A percentile compares a stretch with the other conserved stretches of the same genome.
These are phyloP conservation scores for Gilbertella persicaria DNA, from an alignment of 371 early-diverging fungal species.

Conservation along the genomic window DNA sequence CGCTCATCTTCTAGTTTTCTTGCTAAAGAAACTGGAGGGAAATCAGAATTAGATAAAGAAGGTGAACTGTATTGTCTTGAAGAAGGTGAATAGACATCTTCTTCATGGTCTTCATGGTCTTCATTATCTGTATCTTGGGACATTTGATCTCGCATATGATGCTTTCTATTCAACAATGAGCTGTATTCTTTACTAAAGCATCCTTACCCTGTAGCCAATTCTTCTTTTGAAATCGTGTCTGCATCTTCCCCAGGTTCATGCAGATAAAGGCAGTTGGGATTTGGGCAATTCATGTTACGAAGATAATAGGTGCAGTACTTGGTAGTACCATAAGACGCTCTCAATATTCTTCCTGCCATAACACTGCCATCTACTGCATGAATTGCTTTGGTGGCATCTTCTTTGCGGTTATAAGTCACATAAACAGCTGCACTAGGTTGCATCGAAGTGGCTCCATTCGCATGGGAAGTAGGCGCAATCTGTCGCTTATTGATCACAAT, in stretches of 20 bases:
- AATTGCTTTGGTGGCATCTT: slow-evolving; percentile 90
- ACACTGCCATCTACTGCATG: slow-evolving; percentile 90
- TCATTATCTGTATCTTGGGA: slow-evolving; percentile 37
- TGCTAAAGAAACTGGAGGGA: slow-evolving; percentile 22
- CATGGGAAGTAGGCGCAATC: slow-evolving; percentile 57
- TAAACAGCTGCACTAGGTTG: slow-evolving; percentile 80
- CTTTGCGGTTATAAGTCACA: slow-evolving; percentile 84
- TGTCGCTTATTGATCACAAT: slow-evolving; percentile 83
- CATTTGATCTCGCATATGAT: slow-evolving; percentile 60
- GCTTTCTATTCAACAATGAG: slow-evolving; percentile 40
- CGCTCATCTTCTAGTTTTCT: slow-evolving; percentile 39
- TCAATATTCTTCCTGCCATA: slow-evolving; percentile 84
- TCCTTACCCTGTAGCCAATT: slow-evolving; percentile 61
- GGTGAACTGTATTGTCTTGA: slow-evolving; percentile 25
- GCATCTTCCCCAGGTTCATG: slow-evolving; percentile 96
- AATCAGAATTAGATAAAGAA: slow-evolving; percentile 32
- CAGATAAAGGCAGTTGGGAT: slow-evolving; percentile 90
- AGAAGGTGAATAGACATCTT: slow-evolving; percentile 15
- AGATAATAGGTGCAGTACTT: slow-evolving; percentile 97
- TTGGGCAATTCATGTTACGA: slow-evolving; percentile 88
- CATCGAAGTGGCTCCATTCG: slow-evolving; percentile 43
- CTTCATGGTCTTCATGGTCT: slow-evolving; percentile 17
- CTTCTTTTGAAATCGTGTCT: slow-evolving; percentile 67
- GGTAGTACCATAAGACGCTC: slow-evolving; percentile 91
- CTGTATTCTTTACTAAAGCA: neutral